Conservation (phyloP, 305 asterid genomes). For the Salvia sclarea region DNA sequence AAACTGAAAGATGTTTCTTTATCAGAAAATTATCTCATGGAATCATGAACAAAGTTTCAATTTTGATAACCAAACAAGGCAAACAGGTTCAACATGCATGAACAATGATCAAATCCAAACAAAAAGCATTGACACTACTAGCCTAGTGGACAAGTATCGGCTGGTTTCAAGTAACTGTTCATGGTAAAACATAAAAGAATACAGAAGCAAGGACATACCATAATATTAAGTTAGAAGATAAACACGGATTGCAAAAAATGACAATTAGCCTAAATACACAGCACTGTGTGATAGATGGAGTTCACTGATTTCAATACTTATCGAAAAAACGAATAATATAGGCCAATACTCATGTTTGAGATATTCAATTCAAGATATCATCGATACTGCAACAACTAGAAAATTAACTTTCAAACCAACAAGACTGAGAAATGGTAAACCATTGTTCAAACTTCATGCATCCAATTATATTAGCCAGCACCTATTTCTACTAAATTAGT, state of each 20-base stretch:
- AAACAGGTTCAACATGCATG: not conserved
- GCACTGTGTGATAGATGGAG: not conserved
- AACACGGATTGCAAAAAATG: not conserved
- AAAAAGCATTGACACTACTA: not conserved
- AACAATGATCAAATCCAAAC: not conserved
- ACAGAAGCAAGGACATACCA: not conserved
- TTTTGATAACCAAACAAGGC: conserved; percentile 19
- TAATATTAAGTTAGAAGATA: not conserved
- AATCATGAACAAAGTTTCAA: conserved; percentile 16
- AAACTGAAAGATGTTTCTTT: conserved; percentile 47
- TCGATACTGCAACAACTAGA: not conserved
- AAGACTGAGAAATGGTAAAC: not conserved
- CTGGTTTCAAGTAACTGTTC: not conserved
- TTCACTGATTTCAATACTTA: conserved; percentile 4
- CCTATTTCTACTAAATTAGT: not conserved
- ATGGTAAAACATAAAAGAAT: not conserved
- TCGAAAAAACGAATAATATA: not conserved
- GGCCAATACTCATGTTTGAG: not conserved
- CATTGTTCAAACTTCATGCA: not conserved
- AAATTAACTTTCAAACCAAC: not conserved
- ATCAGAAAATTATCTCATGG: conserved; percentile 30
- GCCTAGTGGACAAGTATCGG: not conserved
- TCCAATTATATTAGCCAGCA: not conserved
- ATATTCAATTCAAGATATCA: not conserved
- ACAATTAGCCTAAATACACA: not conserved